Evolutionary conservation across 495 filamentous ascomycete genomes (phyloP), one percentile per base, ranked within the genome.

Genomic region (Clavariopsis aquatica): DNA sequence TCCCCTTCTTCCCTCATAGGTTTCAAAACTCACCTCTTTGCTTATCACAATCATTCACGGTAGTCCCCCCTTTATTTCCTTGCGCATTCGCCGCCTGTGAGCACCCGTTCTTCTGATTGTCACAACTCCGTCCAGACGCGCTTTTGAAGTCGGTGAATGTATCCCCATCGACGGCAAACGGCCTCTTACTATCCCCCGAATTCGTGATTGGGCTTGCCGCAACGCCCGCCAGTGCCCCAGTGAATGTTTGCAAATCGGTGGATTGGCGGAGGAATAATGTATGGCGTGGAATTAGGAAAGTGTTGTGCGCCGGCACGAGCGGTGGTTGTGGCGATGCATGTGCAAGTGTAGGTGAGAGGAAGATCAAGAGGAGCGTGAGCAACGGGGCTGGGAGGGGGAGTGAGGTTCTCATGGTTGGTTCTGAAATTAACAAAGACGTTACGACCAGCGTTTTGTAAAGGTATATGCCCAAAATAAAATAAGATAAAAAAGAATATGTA

Each of bases 161-260:
- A 54, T 65, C 69, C 27, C 82, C 83, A 70, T 83, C 81, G 41
- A 85, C 83, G 17, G 71, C 58, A 76, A 86, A 86, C 55, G 84
- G 83, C 46, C 80, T 76, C 38, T 74, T 71, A 10, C 78, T 8
- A 52, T 72, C 66, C 15, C 76, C 76, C 6, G 79, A 72, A 45
- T 75, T 71, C 66, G 72, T 76, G 65, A 78, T 71, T 29, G 85
- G 79, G 10, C 83, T 71, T 5, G 83, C 80, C 2, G 82, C 69
- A 6, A 77, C 64, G 12, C 81, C 81, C 61, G 84, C 84, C 34
- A 87, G 80, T 51, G 71, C 69, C 49, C 82, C 82, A 52, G 76
- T 81, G 79, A 85, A 87, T 54, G 77, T 70, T 73, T 87, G 84
- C 46, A 85, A 76, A 70, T 85, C 80, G 67, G 64, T 43, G 53